Base-by-base conservation (phyloP, 805 yeast species). In the Starmerella bombicola region DNA sequence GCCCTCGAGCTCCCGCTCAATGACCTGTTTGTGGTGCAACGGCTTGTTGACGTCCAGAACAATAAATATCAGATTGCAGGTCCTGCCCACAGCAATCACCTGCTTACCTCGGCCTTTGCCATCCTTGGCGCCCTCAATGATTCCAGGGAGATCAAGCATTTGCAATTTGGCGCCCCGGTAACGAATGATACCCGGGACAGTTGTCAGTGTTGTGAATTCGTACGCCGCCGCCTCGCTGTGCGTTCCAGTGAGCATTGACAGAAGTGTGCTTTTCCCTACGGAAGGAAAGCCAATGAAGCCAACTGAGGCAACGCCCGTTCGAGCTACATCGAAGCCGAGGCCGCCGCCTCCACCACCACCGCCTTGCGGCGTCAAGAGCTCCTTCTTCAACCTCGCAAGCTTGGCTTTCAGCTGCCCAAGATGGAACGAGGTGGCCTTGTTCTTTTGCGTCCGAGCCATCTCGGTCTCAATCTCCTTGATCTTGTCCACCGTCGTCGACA, bases 261-360 rank as follows among this genome's bases (percentile, higher is more conserved):
- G 70, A 44, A 91, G 64, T 1, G 99, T 91, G 32, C 63, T 52
- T 41, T 67, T 66, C 24, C 91, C 91, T 3, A 91, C 98, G 1
- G 97, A 86, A 1, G 99, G 99, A 59, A 91, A 91, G 3, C 99
- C 99, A 33, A 91, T 95, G 59, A 86, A 91, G 8, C 98, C 99
- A 38, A 91, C 93, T 7, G 94, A 76, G 3, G 95, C 96, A 12
- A 83, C 95, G 64, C 99, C 99, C 0, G 96, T 88, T 61, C 95
- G 76, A n/a, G 95, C 94, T 33, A 91, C 97, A 66, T 91, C 99
- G 63, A 91, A 91, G 6, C 98, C 98, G 18, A 73, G 75, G 49
- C 97, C 96, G 17, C 74, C 82, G 43, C 91, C 93, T 44, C 95
- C 95, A 26, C 95, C 95, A 16, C 82, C 74, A 12, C 75, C 60